Percentiles rank a stretch among this genome's conserved stretches.
Conservation (phyloP, 2,329 filamentous ascomycete species). For the Hirsutella rhossiliensis region DNA sequence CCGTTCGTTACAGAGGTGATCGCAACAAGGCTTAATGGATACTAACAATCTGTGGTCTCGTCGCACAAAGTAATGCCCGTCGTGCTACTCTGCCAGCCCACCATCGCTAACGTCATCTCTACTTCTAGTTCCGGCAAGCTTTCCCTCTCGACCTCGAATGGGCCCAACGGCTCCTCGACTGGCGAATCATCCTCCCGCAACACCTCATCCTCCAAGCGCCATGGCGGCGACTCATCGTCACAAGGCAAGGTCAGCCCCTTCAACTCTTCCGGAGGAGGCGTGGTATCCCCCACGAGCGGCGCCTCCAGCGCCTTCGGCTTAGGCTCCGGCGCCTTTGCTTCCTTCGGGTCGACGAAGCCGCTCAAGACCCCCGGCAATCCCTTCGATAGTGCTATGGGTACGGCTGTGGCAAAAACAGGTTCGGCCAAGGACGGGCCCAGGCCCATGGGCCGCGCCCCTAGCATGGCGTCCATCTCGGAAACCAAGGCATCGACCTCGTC, state of each 20-base stretch:
- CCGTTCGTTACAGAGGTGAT: constrained; percentile 6
- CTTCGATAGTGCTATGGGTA: constrained; percentile 60
- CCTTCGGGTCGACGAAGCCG: constrained; percentile 70
- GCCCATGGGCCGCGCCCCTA: constrained; percentile 14
- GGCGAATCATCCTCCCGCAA: constrained; percentile 49
- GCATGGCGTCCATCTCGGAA: constrained; percentile 36
- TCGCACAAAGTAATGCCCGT: constrained; percentile 56
- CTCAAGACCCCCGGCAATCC: constrained; percentile 74
- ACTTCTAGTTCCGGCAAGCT: constrained; percentile 67
- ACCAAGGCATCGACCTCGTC: constrained; percentile 19
- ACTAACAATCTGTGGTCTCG: constrained; percentile 56
- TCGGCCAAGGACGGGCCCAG: constrained; percentile 19
- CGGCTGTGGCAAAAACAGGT: constrained; percentile 19
- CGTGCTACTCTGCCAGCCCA: background rate
- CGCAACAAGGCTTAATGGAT: constrained; percentile 38
- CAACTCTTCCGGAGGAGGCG: constrained; percentile 52
- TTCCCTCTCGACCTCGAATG: constrained; percentile 65
- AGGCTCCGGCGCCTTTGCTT: constrained; percentile 90
- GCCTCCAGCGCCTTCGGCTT: constrained; percentile 87
- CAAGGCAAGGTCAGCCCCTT: constrained; percentile 72
- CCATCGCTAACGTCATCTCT: constrained; percentile 9
- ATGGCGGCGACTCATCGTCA: constrained; percentile 58
- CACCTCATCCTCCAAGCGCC: constrained; percentile 56
- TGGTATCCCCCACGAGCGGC: constrained; percentile 34
- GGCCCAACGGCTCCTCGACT: constrained; percentile 36